A percentile compares a stretch with the other conserved stretches of the same genome.
phyloP scores from a whole-genome alignment of 768 basidiomycete genomes.

The Amanita polypyramis region DNA sequence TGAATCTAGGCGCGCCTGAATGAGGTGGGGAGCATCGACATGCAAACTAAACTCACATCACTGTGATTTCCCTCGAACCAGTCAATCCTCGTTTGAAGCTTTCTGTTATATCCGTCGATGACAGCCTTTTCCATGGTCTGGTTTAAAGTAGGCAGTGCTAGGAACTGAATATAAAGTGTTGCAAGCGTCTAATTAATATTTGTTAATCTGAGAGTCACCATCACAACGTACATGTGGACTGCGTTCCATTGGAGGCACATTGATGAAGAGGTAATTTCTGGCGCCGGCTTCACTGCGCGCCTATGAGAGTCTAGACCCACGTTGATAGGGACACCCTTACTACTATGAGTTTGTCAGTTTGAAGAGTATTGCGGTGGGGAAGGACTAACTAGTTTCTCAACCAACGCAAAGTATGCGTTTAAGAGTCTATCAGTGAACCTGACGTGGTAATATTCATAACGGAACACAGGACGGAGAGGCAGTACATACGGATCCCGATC shows the following conservation, averaged over 20 bases:
- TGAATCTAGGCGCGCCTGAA: slow-evolving; percentile 23
- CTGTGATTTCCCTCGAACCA: slow-evolving; percentile 32
- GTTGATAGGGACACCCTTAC: slow-evolving; percentile 15
- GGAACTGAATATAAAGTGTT: slow-evolving; percentile 27
- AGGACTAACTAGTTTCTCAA: slow-evolving; percentile 35
- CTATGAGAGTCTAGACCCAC: not conserved
- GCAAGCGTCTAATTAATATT: not conserved
- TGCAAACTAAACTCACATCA: slow-evolving; percentile 26
- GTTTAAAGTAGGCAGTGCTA: slow-evolving; percentile 27
- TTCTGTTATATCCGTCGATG: slow-evolving; percentile 41
- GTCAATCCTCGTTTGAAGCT: slow-evolving; percentile 29
- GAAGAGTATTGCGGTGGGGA: not conserved
- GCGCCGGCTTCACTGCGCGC: slow-evolving; percentile 36
- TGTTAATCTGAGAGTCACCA: not conserved
- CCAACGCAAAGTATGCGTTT: slow-evolving; percentile 37
- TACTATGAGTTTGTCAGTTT: slow-evolving; percentile 18
- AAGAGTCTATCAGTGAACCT: slow-evolving; percentile 41
- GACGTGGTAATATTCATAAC: slow-evolving; percentile 1
- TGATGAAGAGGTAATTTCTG: slow-evolving; percentile 42
- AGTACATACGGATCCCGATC: slow-evolving; percentile 36
- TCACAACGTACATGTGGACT: slow-evolving; percentile 26
- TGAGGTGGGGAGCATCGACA: not conserved
- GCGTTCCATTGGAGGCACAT: slow-evolving; percentile 31
- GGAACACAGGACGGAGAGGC: not conserved
- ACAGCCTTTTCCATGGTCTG: slow-evolving; percentile 33